Conservation (phyloP, 805 yeast species). For the Blastobotrys peoriensis region DNA sequence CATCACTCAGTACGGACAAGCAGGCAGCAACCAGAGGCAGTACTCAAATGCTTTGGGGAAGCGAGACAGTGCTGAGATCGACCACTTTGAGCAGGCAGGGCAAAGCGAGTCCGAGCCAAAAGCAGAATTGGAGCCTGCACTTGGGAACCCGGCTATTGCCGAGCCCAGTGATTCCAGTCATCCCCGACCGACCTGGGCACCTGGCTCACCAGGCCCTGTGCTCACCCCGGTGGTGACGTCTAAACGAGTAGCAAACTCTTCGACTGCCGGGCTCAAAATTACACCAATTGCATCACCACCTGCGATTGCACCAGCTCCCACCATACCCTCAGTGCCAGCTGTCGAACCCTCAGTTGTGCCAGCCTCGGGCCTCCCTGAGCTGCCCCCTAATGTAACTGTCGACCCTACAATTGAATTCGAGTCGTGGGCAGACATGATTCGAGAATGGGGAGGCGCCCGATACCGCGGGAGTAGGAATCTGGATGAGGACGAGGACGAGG, state of each 20-base stretch:
- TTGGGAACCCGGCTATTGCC: not conserved
- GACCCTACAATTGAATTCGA: not conserved
- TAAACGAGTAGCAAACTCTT: not conserved
- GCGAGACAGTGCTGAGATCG: not conserved
- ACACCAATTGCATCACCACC: not conserved
- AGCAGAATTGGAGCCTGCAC: not conserved
- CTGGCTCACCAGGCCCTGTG: not conserved
- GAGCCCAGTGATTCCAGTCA: not conserved
- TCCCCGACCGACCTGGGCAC: not conserved
- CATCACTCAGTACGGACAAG: not conserved
- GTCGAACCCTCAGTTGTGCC: not conserved
- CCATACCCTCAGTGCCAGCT: not conserved
- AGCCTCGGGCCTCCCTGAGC: not conserved
- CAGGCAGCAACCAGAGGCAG: no score
- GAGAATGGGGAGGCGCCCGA: not conserved
- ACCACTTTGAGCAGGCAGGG: not conserved
- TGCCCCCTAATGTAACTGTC: not conserved
- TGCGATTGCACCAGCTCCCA: not conserved
- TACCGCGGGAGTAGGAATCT: not conserved
- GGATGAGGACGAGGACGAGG: not conserved
- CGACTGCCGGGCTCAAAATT: no score
- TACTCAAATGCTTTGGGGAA: not conserved
- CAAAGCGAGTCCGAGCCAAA: not conserved
- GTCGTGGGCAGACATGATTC: not conserved
- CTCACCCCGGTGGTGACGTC: not conserved